phyloP scores from a whole-genome alignment of 2,329 filamentous ascomycete species.

The Byssochlamys sp. region DNA sequence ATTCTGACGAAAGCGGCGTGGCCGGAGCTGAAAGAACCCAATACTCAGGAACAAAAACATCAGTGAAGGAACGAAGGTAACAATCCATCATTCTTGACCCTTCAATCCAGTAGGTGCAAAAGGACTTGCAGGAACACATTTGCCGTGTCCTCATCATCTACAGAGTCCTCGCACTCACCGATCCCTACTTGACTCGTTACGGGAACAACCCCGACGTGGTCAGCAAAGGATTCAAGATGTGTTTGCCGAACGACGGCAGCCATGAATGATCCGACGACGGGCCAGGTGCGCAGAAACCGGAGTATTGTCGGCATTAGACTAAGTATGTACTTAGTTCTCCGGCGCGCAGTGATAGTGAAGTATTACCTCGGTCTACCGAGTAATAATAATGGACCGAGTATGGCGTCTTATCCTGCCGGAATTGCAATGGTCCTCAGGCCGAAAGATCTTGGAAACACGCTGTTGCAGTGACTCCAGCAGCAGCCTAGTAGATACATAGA shows the following conservation, averaged over 20 bases:
- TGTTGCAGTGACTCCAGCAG: neutral
- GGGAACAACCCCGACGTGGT: neutral
- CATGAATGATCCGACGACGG: neutral
- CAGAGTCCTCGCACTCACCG: neutral
- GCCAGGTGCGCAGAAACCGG: neutral
- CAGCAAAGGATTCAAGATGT: neutral
- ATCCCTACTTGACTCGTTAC: neutral
- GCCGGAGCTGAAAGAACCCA: too few relatives aligned
- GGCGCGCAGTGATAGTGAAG: neutral
- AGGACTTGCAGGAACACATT: too few relatives aligned
- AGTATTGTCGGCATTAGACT: neutral
- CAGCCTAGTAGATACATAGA: neutral
- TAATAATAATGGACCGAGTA: neutral
- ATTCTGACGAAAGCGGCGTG: neutral
- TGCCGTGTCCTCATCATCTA: neutral
- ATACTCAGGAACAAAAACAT: too few relatives aligned
- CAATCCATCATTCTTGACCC: too few relatives aligned
- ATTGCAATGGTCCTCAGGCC: neutral
- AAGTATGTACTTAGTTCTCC: neutral
- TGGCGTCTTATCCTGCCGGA: neutral
- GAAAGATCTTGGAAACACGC: neutral
- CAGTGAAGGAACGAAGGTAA: too few relatives aligned
- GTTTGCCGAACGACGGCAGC: neutral
- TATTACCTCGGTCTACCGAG: neutral
- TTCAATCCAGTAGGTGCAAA: too few relatives aligned